phyloP scores from a whole-genome alignment of 2,329 filamentous ascomycete species.

The Curvularia spicifera region DNA sequence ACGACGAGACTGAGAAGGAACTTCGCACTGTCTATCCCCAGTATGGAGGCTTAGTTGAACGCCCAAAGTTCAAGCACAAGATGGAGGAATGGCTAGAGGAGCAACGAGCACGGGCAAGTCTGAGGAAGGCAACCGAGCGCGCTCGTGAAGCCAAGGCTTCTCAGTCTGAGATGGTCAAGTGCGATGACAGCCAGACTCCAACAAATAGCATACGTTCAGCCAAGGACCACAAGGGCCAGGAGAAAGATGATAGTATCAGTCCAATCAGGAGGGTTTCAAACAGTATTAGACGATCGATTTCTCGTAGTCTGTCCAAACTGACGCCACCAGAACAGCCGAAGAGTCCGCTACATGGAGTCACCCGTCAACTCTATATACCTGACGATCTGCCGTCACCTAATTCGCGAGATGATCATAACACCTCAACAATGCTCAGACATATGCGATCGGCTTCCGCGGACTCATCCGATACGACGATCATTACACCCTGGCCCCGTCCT shows the following conservation, averaged over 20 bases:
- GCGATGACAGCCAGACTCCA: neutral
- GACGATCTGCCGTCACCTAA: constrained; percentile 7
- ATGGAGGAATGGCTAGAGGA: constrained; percentile 39
- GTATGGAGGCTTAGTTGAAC: constrained; percentile 42
- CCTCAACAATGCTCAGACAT: neutral
- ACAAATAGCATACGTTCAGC: neutral
- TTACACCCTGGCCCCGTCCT: constrained; percentile 15
- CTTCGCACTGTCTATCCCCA: constrained; percentile 38
- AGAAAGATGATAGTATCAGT: constrained; percentile 14
- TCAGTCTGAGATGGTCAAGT: constrained; percentile 15
- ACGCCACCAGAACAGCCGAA: constrained; percentile 22
- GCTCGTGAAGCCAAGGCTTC: constrained; percentile 15
- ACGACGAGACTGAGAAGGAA: constrained; percentile 37
- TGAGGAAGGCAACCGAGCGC: constrained; percentile 20
- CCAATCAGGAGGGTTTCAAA: constrained; percentile 31
- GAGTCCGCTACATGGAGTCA: constrained; percentile 32
- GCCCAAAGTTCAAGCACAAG: constrained; percentile 37
- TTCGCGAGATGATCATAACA: neutral
- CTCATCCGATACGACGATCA: constrained; percentile 6
- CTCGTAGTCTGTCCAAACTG: constrained; percentile 15
- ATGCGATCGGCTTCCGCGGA: neutral
- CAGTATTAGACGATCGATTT: constrained; percentile 26
- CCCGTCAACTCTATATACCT: constrained; percentile 23
- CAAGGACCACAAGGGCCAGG: neutral
- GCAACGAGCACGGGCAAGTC: constrained; percentile 29